Conservation (phyloP, 768 basidiomycete species). For the Rubroboletus satanas region DNA sequence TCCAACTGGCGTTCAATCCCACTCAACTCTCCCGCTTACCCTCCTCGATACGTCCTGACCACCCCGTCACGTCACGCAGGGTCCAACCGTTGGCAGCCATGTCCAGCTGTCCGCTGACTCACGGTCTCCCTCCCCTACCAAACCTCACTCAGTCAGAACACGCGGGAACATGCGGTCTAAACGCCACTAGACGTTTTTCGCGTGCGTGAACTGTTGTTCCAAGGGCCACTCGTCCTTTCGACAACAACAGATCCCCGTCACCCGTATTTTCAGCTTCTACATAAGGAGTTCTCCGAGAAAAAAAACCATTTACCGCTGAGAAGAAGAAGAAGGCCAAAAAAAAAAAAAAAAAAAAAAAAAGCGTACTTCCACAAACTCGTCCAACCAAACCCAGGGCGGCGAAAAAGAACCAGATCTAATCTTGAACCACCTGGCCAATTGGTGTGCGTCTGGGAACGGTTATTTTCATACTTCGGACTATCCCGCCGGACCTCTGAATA, state of each 20-base stretch:
- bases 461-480: constrained; percentile 25
- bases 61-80: background rate
- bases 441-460: constrained; percentile 16
- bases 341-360: background rate
- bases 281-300: constrained; percentile 4
- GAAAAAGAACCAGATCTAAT: constrained; percentile 21
- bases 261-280: background rate
- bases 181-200: constrained; percentile 32
- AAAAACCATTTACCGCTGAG: background rate
- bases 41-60: background rate
- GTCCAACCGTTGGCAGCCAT: background rate
- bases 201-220: constrained; percentile 22
- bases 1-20: background rate
- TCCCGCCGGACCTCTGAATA: constrained; percentile 15
- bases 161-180: constrained; percentile 15
- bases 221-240: constrained; percentile 5
- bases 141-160: background rate
- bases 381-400: background rate
- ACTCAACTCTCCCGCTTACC: background rate
- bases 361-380: background rate
- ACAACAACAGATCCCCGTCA: background rate
- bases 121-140: background rate
- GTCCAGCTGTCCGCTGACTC: background rate
- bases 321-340: background rate
- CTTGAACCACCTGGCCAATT: constrained; percentile 10